A percentile compares a stretch with the other conserved stretches of the same genome.
phyloP scores from a whole-genome alignment of 805 yeast species.

The Saccharomyces eubayanus region DNA sequence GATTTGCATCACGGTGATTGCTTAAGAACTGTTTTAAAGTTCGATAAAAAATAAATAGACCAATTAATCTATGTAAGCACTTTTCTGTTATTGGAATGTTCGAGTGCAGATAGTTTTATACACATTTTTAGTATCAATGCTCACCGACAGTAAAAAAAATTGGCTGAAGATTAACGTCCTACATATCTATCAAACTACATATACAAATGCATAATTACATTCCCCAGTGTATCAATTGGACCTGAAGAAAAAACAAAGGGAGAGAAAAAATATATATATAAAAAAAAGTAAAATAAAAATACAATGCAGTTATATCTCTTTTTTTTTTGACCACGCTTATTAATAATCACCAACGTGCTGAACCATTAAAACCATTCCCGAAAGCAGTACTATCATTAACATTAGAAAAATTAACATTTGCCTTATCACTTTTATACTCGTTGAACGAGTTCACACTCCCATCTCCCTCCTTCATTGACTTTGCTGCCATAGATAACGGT shows the following conservation, averaged over 20 bases:
- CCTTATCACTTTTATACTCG: background rate
- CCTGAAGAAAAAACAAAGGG: background rate
- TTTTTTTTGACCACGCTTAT: background rate
- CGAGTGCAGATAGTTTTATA: too few species aligned
- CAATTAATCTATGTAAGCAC: background rate
- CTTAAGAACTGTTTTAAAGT: slow-evolving; percentile 79
- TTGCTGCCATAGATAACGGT: background rate
- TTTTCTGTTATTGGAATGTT: background rate
- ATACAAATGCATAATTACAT: background rate
- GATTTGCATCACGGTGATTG: slow-evolving; percentile 93
- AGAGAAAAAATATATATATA: background rate
- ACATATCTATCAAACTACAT: background rate
- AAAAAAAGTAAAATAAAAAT: background rate
- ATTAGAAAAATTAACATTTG: background rate
- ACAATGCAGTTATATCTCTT: background rate
- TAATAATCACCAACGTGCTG: background rate
- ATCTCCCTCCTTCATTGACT: background rate
- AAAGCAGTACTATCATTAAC: background rate
- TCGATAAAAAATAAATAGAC: slow-evolving; percentile 10
- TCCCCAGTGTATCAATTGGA: background rate
- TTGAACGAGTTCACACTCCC: background rate
- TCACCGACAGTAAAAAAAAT: too few species aligned
- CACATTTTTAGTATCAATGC: too few species aligned
- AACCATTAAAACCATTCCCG: background rate
- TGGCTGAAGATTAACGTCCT: background rate